These are phyloP conservation scores for Suillus subalutaceus DNA, from an alignment of 768 basidiomycete genomes.

Conservation along the genomic window DNA sequence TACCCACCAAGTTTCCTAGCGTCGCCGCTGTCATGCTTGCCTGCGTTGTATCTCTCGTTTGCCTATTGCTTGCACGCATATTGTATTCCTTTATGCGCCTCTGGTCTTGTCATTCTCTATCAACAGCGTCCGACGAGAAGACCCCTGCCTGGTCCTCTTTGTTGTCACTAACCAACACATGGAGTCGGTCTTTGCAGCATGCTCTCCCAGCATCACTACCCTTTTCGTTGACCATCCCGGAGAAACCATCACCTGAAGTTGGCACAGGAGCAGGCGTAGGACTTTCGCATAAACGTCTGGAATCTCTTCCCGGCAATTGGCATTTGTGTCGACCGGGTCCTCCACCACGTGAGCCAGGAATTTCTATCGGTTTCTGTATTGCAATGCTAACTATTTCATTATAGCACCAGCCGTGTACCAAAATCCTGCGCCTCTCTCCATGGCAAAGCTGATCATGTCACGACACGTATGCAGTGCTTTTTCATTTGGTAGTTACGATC, in stretches of 20 bases:
- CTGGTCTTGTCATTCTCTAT: slow-evolving; percentile 26
- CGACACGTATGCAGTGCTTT: slow-evolving; percentile 43
- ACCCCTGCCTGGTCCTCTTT: neutral
- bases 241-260: slow-evolving; percentile 22
- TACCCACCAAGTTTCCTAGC: slow-evolving; percentile 32
- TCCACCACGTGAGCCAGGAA: slow-evolving; percentile 31
- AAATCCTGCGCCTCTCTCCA: slow-evolving; percentile 45
- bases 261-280: slow-evolving; percentile 14
- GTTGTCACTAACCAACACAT: slow-evolving; percentile 15
- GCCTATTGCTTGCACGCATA: slow-evolving; percentile 35
- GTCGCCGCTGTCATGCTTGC: slow-evolving; percentile 36
- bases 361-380: neutral
- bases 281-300: slow-evolving; percentile 17
- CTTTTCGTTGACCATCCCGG: slow-evolving; percentile 23
- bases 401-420: slow-evolving; percentile 48
- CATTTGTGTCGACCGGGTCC: slow-evolving; percentile 22
- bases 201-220: slow-evolving; percentile 32
- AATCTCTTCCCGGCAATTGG: slow-evolving; percentile 25
- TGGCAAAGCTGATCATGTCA: slow-evolving; percentile 58
- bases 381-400: slow-evolving; percentile 5
- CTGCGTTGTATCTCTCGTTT: slow-evolving; percentile 27
- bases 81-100: slow-evolving; percentile 30
- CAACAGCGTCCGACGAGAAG: slow-evolving; percentile 22
- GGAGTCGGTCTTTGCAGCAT: slow-evolving; percentile 24
- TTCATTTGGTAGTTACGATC: slow-evolving; percentile 12